These are phyloP conservation scores for Claviceps humidiphila DNA, from an alignment of 2,329 filamentous ascomycete genomes.

Conservation along the genomic window DNA sequence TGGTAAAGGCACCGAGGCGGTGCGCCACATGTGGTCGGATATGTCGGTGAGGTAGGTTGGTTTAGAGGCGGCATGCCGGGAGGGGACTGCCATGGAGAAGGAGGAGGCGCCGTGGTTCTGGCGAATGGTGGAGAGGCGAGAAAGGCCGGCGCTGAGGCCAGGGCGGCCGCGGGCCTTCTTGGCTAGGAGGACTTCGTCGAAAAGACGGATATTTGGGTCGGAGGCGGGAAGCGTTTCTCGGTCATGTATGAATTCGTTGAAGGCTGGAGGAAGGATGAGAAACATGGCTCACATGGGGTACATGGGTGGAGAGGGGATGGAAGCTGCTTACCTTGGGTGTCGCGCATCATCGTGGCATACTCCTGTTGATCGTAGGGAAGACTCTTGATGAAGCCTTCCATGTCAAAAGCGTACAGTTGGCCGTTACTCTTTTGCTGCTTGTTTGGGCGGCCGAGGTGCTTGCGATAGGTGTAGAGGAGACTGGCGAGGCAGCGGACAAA, in stretches of 20 bases:
- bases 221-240: conserved; percentile 52
- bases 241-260: conserved; percentile 78
- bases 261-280: conserved; percentile 20
- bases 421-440: conserved; percentile 48
- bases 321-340: conserved; percentile 45
- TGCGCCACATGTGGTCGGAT: conserved; percentile 69
- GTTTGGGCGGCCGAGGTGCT: conserved; percentile 44
- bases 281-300: too few species aligned
- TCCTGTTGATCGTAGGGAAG: conserved; percentile 53
- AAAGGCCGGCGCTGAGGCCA: conserved; percentile 51
- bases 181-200: conserved; percentile 72
- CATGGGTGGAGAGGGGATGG: too few species aligned
- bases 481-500: conserved; percentile 55
- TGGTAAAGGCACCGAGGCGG: conserved; percentile 46
- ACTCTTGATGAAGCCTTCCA: conserved; percentile 51
- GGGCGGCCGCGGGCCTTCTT: conserved; percentile 57
- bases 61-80: conserved; percentile 18
- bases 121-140: conserved; percentile 46
- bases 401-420: conserved; percentile 50
- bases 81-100: conserved; percentile 23
- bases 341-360: conserved; percentile 49
- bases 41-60: conserved; percentile 57
- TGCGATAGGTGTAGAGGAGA: conserved; percentile 52
- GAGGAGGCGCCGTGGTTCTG: conserved; percentile 35
- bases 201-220: conserved; percentile 57